These are phyloP conservation scores for Lasiosphaeria ovina DNA, from an alignment of 495 filamentous ascomycete genomes.

Conservation along the genomic window DNA sequence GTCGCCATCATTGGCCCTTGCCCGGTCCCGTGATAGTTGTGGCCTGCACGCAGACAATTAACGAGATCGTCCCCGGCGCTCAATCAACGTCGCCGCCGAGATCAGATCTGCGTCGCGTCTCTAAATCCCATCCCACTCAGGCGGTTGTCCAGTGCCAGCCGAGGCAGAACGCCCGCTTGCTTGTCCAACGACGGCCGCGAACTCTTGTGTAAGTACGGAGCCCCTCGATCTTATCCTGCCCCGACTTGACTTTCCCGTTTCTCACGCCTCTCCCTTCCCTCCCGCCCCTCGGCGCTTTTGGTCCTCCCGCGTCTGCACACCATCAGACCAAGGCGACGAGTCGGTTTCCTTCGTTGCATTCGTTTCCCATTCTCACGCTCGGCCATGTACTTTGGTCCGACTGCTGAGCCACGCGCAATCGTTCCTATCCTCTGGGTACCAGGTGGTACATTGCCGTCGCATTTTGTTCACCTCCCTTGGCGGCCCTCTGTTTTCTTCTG, in stretches of 20 bases:
- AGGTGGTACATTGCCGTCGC: constrained; percentile 1
- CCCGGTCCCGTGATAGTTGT: constrained; percentile 49
- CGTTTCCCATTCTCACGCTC: not conserved
- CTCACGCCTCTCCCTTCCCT: constrained; percentile 24
- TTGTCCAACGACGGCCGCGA: constrained; percentile 20
- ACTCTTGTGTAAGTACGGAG: constrained; percentile 27
- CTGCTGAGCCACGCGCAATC: constrained; percentile 2
- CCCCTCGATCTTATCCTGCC: constrained; percentile 14
- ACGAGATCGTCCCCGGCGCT: constrained; percentile 33
- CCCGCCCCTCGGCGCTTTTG: constrained; percentile 17
- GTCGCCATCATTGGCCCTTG: constrained; percentile 44
- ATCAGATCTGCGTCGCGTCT: constrained; percentile 22
- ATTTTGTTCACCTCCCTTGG: not conserved
- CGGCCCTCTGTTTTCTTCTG: constrained; percentile 5
- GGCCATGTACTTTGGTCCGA: not conserved
- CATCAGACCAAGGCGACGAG: constrained; percentile 6
- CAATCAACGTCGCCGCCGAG: constrained; percentile 34
- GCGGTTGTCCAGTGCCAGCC: not conserved
- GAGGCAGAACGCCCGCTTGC: not conserved
- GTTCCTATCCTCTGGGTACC: constrained; percentile 4
- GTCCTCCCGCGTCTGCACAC: constrained; percentile 25
- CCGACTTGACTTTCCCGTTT: constrained; percentile 10
- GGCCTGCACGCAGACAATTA: constrained; percentile 48
- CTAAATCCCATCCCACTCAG: constrained; percentile 8
- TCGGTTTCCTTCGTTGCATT: constrained; percentile 1